phyloP scores from a whole-genome alignment of 805 yeast species.

The Starmera caribaea region DNA sequence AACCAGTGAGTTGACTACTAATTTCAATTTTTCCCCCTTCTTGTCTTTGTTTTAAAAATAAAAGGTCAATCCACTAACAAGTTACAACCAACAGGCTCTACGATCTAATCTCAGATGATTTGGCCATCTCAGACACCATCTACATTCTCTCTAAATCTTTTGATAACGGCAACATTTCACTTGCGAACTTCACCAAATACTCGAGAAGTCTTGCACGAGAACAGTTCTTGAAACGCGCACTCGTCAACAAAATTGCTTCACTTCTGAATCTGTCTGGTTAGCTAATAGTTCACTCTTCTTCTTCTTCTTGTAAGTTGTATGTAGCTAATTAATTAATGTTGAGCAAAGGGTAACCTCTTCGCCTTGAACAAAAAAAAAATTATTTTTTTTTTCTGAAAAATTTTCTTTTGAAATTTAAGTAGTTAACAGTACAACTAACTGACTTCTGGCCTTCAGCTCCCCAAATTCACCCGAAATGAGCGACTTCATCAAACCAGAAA shows the following conservation, averaged over 20 bases:
- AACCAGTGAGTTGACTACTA: conserved; percentile 32
- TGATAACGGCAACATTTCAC: conserved; percentile 34
- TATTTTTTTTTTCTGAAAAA: too few relatives aligned
- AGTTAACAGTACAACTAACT: too few relatives aligned
- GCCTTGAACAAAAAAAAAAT: not conserved
- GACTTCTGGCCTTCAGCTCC: too few relatives aligned
- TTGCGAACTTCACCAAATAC: conserved; percentile 31
- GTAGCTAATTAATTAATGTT: too few relatives aligned
- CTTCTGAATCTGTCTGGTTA: conserved; percentile 6
- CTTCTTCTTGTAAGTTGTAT: not conserved
- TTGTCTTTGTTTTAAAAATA: not conserved
- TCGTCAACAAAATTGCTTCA: conserved; percentile 30
- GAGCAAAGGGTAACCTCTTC: not conserved
- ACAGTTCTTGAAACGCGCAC: conserved; percentile 45
- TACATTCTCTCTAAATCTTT: conserved; percentile 47
- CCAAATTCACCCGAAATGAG: not conserved
- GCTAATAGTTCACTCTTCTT: not conserved
- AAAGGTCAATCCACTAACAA: too few relatives aligned
- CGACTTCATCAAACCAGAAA: conserved; percentile 76
- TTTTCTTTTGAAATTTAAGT: too few relatives aligned
- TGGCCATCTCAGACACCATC: conserved; percentile 63
- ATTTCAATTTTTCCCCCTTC: not conserved
- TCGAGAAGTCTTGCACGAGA: conserved; percentile 51
- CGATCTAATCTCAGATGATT: conserved; percentile 52
- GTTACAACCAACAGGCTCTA: conserved; percentile 26